phyloP scores from a whole-genome alignment of 2,329 filamentous ascomycete genomes.

The Colletotrichum sp. region DNA sequence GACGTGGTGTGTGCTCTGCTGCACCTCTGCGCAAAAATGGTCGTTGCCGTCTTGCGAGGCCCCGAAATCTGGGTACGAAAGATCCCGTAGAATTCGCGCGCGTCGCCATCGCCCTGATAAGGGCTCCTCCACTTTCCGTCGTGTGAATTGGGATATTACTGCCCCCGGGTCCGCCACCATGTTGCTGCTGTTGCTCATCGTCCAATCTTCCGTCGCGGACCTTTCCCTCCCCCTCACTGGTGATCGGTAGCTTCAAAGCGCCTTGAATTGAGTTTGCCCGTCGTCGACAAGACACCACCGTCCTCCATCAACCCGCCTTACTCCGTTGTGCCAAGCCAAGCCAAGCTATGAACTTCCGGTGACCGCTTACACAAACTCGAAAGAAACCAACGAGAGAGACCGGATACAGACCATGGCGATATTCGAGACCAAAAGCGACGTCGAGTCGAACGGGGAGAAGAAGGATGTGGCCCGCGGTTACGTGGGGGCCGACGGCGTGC shows the following conservation, averaged over 20 bases:
- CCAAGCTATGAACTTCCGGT: constrained; percentile 7
- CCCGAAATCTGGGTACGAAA: constrained; percentile 4
- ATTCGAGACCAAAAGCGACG: constrained; percentile 16
- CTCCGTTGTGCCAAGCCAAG: neutral
- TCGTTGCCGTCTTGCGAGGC: neutral
- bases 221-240: neutral
- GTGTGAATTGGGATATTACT: constrained; percentile 16
- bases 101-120: constrained; percentile 4
- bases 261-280: neutral
- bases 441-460: constrained; percentile 13
- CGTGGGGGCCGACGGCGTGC: neutral
- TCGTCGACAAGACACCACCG: neutral
- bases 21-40: neutral
- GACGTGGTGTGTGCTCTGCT: constrained; percentile 4
- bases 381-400: neutral
- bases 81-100: neutral
- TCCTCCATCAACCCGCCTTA: neutral
- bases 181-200: neutral
- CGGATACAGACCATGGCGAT: neutral
- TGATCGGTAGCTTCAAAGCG: constrained; percentile 3
- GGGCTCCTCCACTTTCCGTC: constrained; percentile 20
- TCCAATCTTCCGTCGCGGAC: neutral
- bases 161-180: neutral
- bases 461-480: constrained; percentile 8
- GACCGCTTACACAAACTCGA: neutral